Percentiles rank a stretch among this genome's conserved stretches.
Conservation (phyloP, 2,329 filamentous ascomycete genomes). For the Sclerotinia borealis region DNA sequence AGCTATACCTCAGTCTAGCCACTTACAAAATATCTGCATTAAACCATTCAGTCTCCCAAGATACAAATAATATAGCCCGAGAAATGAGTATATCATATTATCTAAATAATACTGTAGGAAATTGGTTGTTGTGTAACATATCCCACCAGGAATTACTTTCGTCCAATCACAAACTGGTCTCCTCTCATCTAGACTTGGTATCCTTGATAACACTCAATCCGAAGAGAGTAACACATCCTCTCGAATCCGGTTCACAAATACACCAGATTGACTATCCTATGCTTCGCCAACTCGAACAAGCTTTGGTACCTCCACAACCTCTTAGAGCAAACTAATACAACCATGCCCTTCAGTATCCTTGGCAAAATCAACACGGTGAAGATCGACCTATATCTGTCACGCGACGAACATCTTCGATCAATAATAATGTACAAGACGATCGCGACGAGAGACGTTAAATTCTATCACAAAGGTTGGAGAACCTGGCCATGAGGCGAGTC, state of each 20-base stretch:
- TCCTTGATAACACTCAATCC: constrained; percentile 20
- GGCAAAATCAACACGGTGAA: neutral
- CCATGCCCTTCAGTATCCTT: neutral
- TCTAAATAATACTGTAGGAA: neutral
- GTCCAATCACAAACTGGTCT: constrained; percentile 19
- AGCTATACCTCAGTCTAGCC: constrained; percentile 21
- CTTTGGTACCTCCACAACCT: constrained; percentile 19
- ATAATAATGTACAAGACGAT: constrained; percentile 9
- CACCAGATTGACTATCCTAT: constrained; percentile 24
- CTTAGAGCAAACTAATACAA: constrained; percentile 16
- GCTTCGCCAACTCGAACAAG: constrained; percentile 24
- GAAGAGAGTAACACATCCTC: constrained; percentile 22
- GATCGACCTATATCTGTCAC: constrained; percentile 10
- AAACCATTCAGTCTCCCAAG: constrained; percentile 14
- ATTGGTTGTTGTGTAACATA: neutral
- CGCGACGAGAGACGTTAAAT: constrained; percentile 13
- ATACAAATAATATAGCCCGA: constrained; percentile 16
- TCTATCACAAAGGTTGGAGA: constrained; percentile 20
- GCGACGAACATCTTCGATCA: neutral
- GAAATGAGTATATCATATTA: constrained; percentile 15
- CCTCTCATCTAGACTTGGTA: constrained; percentile 23
- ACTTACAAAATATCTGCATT: constrained; percentile 4
- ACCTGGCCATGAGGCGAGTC: constrained; percentile 21
- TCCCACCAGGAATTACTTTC: neutral
- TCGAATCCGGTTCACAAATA: constrained; percentile 16